Evolutionary conservation across 768 basidiomycete genomes (phyloP), one percentile per base, ranked within the genome.

Genomic region (Exidia glandulosa): DNA sequence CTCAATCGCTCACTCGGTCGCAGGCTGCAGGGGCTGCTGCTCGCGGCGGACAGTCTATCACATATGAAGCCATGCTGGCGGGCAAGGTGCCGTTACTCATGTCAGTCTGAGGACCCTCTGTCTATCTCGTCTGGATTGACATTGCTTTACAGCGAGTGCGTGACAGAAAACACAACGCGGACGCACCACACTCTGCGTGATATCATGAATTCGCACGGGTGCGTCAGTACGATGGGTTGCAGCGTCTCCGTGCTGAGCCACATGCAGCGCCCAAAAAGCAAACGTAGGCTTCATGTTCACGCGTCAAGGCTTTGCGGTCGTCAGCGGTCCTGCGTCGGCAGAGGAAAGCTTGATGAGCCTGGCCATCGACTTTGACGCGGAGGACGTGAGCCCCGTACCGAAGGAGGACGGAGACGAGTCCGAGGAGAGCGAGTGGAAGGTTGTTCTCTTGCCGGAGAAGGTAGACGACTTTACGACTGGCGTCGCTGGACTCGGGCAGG

Each of bases 211-310:
- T 65, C 67, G 16, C 74, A 82, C 60, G 73, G 76, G 85, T 85
- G 60, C 52, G 77, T 63, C 27, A 4, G 5, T 29, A 16, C 12
- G 7, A 12, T 33, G 45, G 30, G 57, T 57, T 54, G 13, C 25
- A 34, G 31, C 29, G 13, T 27, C 57, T 32, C n/a, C 47, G 31
- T 32, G 41, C 45, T 31, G 19, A 13, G 14, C 23, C 36, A 27
- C 27, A n/a, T 32, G 27, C 64, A 87, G 86, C 47, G 83, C 82
- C 34, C 83, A 80, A 36, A 72, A 83, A 37, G 75, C 86, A 2
- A 79, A 85, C 0, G 85, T 87, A 29, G 80, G 78, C 62, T 87
- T 81, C 67, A 80, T 86, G 76, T 87, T 87, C 65, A 72, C 75
- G 60, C 75, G 80, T 31, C 73, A 76, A 66, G 86, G 84, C 19